A percentile compares a stretch with the other conserved stretches of the same genome.
Evolutionary conservation across 2,329 filamentous ascomycete species (phyloP).

Genomic region (Elsinoe fawcettii): DNA sequence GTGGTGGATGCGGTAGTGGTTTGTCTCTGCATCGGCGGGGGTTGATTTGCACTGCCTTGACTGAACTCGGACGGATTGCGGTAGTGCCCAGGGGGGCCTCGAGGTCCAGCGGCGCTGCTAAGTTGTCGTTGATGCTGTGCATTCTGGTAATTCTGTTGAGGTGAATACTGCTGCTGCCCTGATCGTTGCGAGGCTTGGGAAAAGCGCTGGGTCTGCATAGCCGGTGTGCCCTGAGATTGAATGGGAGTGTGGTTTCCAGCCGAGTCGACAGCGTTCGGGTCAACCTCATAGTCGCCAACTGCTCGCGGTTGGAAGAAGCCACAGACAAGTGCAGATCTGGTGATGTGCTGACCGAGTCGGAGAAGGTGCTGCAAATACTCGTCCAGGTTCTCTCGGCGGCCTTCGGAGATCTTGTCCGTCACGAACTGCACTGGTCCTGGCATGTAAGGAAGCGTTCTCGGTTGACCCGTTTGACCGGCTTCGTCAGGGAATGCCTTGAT

Average conservation of each 20-base stretch:
- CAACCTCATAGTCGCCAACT: conserved; percentile 88
- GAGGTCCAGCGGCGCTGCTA: conserved; percentile 17
- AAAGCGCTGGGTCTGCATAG: conserved; percentile 45
- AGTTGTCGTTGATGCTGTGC: conserved; percentile 20
- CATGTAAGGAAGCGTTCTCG: conserved; percentile 90
- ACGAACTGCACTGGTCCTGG: conserved; percentile 95
- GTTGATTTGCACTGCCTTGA: conserved; percentile 20
- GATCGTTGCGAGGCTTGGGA: conserved; percentile 26
- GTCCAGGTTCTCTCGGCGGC: conserved; percentile 83
- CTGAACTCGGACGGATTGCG: conserved; percentile 24
- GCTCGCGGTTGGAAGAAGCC: conserved; percentile 77
- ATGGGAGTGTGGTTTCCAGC: conserved; percentile 58
- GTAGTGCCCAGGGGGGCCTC: conserved; percentile 22
- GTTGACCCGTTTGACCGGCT: conserved; percentile 69
- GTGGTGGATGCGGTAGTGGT: conserved; percentile 9
- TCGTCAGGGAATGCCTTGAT: conserved; percentile 87
- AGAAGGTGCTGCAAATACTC: conserved; percentile 92
- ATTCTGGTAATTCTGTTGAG: conserved; percentile 38
- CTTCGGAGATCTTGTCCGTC: conserved; percentile 94
- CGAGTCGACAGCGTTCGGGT: conserved; percentile 52
- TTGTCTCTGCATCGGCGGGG: conserved; percentile 17
- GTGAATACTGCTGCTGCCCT: conserved; percentile 34
- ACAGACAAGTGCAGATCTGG: conserved; percentile 73
- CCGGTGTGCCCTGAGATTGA: conserved; percentile 36
- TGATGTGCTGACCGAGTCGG: conserved; percentile 74